phyloP scores from a whole-genome alignment of 2,329 filamentous ascomycete genomes.

The Metarhizium anisopliae region DNA sequence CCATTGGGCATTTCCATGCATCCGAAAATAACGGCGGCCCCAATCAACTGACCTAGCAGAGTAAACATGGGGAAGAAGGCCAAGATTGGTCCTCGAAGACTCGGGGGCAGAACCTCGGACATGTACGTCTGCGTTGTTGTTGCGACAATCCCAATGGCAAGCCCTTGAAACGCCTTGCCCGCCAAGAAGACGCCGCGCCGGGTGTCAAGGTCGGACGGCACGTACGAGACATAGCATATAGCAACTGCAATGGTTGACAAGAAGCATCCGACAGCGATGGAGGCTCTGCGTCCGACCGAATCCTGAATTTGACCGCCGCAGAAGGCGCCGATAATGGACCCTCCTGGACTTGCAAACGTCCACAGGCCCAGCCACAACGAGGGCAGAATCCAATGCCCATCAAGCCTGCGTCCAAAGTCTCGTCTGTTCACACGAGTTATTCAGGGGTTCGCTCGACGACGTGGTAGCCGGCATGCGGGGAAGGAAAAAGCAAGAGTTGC shows the following conservation, averaged over 20 bases:
- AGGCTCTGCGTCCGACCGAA: constrained; percentile 26
- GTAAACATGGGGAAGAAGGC: constrained; percentile 41
- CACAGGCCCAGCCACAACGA: constrained; percentile 35
- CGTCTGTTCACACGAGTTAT: constrained; percentile 6
- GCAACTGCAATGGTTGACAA: constrained; percentile 28
- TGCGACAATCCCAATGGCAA: constrained; percentile 35
- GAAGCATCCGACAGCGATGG: constrained; percentile 25
- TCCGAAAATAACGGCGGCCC: constrained; percentile 31
- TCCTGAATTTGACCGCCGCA: constrained; percentile 31
- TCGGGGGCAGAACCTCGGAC: constrained; percentile 38
- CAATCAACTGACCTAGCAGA: constrained; percentile 38
- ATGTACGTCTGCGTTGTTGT: constrained; percentile 36
- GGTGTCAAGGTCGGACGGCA: constrained; percentile 11
- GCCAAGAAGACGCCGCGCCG: constrained; percentile 31
- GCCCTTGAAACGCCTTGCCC: constrained; percentile 36
- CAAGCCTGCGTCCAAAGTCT: constrained; percentile 24
- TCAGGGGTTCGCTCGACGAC: neutral
- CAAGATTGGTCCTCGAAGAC: constrained; percentile 36
- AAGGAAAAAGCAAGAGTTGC: neutral
- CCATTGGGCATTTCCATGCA: constrained; percentile 19
- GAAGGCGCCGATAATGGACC: constrained; percentile 27
- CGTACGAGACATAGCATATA: constrained; percentile 16
- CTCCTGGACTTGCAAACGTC: constrained; percentile 29
- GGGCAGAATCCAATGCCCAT: constrained; percentile 27
- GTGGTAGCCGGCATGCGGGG: neutral